Percentiles rank a stretch among this genome's conserved stretches.
Conservation (phyloP, 108 stramenopile genomes). For the Hondaea fermentalgiana region DNA sequence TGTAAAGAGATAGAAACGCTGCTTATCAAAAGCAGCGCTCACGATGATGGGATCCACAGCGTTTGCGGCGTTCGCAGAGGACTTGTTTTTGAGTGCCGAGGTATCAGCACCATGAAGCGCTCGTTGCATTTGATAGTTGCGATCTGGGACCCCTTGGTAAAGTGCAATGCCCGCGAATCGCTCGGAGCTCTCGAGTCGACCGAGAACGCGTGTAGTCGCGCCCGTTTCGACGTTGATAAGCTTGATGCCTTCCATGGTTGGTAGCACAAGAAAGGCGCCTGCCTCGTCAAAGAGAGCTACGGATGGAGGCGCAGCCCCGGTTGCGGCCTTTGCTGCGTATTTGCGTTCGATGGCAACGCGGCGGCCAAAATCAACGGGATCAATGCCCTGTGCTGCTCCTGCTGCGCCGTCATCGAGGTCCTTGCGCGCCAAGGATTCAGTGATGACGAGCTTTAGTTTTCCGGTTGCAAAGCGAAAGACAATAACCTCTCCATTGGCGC, state of each 20-base stretch:
- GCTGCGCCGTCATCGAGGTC: not conserved
- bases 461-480: constrained; percentile 67
- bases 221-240: constrained; percentile 70
- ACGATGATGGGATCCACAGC: constrained; percentile 66
- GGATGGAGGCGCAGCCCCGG: constrained; percentile 24
- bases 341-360: not conserved
- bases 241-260: constrained; percentile 84
- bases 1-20: constrained; percentile 84
- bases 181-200: constrained; percentile 71
- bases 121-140: constrained; percentile 76
- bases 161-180: constrained; percentile 69
- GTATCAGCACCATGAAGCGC: constrained; percentile 27
- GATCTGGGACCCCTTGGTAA: constrained; percentile 76
- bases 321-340: not conserved
- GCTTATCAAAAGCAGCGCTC: constrained; percentile 67
- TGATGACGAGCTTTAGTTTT: constrained; percentile 69
- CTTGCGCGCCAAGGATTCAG: constrained; percentile 60
- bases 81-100: not conserved
- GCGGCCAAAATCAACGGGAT: constrained; percentile 18
- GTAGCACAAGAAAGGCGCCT: constrained; percentile 69
- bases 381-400: not conserved
- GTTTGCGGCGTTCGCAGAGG: not conserved
- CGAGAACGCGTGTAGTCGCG: constrained; percentile 63
- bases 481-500: constrained; percentile 68
- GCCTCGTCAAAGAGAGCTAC: constrained; percentile 69